Conservation (phyloP, 2,329 filamentous ascomycete genomes). For the Fulvia fulva region DNA sequence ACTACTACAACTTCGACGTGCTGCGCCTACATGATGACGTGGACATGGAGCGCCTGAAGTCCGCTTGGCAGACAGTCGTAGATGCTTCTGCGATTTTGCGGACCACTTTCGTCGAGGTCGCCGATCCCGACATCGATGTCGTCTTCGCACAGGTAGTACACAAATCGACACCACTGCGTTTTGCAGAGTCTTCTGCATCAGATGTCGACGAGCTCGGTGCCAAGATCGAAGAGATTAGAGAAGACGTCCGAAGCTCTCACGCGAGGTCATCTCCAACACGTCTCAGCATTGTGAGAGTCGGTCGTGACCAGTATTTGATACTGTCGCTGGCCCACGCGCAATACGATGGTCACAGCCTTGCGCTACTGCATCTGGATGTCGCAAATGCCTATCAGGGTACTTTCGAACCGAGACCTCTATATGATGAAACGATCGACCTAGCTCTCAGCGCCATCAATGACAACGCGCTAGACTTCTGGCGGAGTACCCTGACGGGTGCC, state of each 20-base stretch:
- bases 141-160: conserved; percentile 57
- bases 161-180: conserved; percentile 31
- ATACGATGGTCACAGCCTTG: conserved; percentile 84
- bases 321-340: conserved; percentile 80
- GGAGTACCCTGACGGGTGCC: conserved; percentile 57
- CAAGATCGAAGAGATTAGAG: conserved; percentile 32
- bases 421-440: conserved; percentile 53
- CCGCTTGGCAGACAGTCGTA: conserved; percentile 61
- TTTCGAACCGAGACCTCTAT: conserved; percentile 41
- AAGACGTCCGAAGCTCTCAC: conserved; percentile 38
- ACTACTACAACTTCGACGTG: conserved; percentile 84
- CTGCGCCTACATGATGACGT: conserved; percentile 56
- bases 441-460: conserved; percentile 48
- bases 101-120: conserved; percentile 66
- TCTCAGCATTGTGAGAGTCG: conserved; percentile 38
- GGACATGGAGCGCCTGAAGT: conserved; percentile 54
- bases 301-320: conserved; percentile 42
- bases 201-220: conserved; percentile 29
- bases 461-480: conserved; percentile 64
- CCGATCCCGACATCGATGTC: conserved; percentile 54
- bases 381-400: conserved; percentile 54
- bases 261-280: conserved; percentile 26
- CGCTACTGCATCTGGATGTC: conserved; percentile 68
- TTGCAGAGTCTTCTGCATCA: conserved; percentile 28
- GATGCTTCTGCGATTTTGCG: conserved; percentile 65